Evolutionary conservation across 495 filamentous ascomycete species (phyloP).

Genomic region (Hyaloscypha finlandica): DNA sequence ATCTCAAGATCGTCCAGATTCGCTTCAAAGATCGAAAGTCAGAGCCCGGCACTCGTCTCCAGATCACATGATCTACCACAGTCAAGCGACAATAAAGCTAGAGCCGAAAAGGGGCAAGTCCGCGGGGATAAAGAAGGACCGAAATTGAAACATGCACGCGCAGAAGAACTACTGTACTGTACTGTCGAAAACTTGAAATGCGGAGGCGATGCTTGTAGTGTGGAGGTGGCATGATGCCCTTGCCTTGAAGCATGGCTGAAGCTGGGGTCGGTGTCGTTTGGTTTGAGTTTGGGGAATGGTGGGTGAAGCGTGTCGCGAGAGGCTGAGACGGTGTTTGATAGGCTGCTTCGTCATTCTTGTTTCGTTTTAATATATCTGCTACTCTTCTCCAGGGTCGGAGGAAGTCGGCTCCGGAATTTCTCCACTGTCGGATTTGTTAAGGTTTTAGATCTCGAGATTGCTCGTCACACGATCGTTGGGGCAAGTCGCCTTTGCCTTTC

Average conservation of each 20-base stretch:
- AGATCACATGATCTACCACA: not conserved
- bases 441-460: not conserved
- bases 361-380: not conserved
- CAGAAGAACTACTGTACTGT: too few relatives aligned
- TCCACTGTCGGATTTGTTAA: not conserved
- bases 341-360: not conserved
- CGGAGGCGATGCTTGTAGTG: not conserved
- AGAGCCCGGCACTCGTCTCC: not conserved
- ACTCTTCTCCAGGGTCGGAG: not conserved
- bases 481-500: not conserved
- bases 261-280: not conserved
- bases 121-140: not conserved
- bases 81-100: not conserved
- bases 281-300: not conserved
- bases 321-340: not conserved
- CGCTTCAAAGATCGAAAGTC: not conserved
- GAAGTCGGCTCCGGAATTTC: not conserved
- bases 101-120: not conserved
- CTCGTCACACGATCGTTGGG: not conserved
- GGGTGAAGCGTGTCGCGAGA: not conserved
- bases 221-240: not conserved
- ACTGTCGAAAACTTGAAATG: not conserved
- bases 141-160: not conserved
- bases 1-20: not conserved
- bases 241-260: not conserved